Evolutionary conservation across 2,329 filamentous ascomycete species (phyloP), one percentile per base, ranked within the genome.

Genomic region (Hypoxylon sp.): DNA sequence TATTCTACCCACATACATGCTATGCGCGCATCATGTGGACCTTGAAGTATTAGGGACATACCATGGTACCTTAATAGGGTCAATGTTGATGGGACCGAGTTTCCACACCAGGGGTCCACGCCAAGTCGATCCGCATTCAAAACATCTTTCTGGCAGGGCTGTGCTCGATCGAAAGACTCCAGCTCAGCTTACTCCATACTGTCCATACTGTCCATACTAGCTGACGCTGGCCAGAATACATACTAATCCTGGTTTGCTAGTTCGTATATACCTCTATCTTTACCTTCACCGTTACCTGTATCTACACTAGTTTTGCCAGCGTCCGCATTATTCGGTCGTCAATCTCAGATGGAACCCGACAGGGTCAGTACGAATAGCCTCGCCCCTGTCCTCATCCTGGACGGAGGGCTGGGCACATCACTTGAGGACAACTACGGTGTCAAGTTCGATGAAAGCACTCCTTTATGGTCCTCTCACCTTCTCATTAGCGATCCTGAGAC

Each of bases 381-480:
- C 17, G 52, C 67, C 29, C 70, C 70, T n/a, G 48, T 86, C 65
- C 78, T 83, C 68, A 79, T 92, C 53, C 84, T 92, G 42, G 90
- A 92, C 75, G 90, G 90, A 58, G 90, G 90, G 6, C 84, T 92
- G 21, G 90, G 90, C 35, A 92, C 90, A 2, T 87, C 88, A 0
- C 87, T 92, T 2, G 85, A 90, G 74, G 85, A 89, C 66, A 79
- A 84, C 29, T 87, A 90, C 75, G 77, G 78, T 61, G 74, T 86
- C 65, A 80, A 76, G 13, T 92, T 92, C 76, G 79, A 80, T 56
- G 77, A 80, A 29, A 75, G 80, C 39, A 80, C 79, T 10, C 90
- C 90, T 0, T 84, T 92, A 42, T 92, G 90, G 90, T 91, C 90
- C 0, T 89, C 89, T 0, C 86, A 92, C 73, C 82, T 91, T 5